Conservation (phyloP, 345 rosid species). For the Aurinia saxatilis region DNA sequence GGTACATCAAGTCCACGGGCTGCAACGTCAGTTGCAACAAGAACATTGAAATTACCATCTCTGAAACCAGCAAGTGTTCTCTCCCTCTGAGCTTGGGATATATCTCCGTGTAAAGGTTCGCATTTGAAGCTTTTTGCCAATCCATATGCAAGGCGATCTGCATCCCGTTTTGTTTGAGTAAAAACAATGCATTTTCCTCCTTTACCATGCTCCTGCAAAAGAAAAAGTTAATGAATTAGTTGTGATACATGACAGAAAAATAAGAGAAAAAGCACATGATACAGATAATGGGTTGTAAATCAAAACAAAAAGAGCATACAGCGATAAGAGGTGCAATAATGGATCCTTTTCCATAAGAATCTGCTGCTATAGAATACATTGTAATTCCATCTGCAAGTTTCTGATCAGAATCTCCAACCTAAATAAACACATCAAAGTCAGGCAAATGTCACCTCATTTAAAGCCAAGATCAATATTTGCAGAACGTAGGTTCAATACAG, state of each 20-base stretch:
- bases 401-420: slow-evolving; percentile 97
- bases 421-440: slow-evolving; percentile 12
- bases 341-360: slow-evolving; percentile 52
- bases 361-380: slow-evolving; percentile 61
- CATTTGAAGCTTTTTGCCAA: slow-evolving; percentile 60
- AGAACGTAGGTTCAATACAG: not conserved
- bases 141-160: slow-evolving; percentile 77
- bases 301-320: slow-evolving; percentile 55
- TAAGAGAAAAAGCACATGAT: not conserved
- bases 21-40: slow-evolving; percentile 99
- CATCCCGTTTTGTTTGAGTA: slow-evolving; percentile 95
- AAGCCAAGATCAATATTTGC: not conserved
- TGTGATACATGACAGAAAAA: not conserved
- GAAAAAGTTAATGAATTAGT: not conserved
- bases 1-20: slow-evolving; percentile 99
- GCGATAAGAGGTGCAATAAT: slow-evolving; percentile 76
- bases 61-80: slow-evolving; percentile 90
- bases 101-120: slow-evolving; percentile 96
- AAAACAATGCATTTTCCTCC: slow-evolving; percentile 96
- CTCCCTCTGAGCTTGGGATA: slow-evolving; percentile 84
- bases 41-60: slow-evolving; percentile 64
- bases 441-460: not conserved
- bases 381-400: slow-evolving; percentile 95
- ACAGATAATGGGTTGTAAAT: not conserved
- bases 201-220: slow-evolving; percentile 32